phyloP scores from a whole-genome alignment of 495 filamentous ascomycete species.

The Penicillium fimorum region DNA sequence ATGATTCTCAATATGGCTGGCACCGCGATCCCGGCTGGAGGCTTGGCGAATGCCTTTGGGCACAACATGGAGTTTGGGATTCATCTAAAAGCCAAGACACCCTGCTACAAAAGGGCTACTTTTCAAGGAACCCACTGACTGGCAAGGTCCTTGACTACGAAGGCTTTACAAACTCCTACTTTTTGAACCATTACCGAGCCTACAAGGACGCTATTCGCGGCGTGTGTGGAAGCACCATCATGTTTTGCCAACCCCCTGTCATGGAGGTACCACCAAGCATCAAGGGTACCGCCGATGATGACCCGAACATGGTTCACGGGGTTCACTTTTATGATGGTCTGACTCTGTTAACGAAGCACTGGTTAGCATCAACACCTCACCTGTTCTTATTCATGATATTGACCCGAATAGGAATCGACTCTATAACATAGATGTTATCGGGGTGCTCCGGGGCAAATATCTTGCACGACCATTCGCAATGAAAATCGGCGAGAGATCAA shows the following conservation, averaged over 20 bases:
- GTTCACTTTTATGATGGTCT: conserved; percentile 97
- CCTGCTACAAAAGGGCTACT: conserved; percentile 83
- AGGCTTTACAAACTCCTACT: conserved; percentile 84
- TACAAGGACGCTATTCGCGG: conserved; percentile 70
- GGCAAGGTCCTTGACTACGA: conserved; percentile 74
- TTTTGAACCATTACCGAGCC: conserved; percentile 77
- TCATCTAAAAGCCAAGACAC: conserved; percentile 61
- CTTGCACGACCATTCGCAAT: conserved; percentile 83
- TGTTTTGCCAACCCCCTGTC: conserved; percentile 90
- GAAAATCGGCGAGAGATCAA: conserved; percentile 90
- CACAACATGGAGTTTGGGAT: conserved; percentile 96
- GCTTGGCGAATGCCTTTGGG: conserved; percentile 91
- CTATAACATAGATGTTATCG: conserved; percentile 96
- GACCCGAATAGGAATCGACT: conserved; percentile 65
- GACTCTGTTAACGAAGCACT: conserved; percentile 95
- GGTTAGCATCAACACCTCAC: conserved; percentile 46
- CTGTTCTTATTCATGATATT: neutral
- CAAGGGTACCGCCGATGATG: conserved; percentile 85
- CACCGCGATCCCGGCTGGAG: conserved; percentile 85
- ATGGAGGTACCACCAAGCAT: conserved; percentile 86
- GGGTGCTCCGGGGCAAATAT: conserved; percentile 85
- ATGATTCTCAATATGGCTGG: conserved; percentile 88
- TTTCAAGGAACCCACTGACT: conserved; percentile 68
- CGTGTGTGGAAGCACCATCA: conserved; percentile 74
- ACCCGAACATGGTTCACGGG: conserved; percentile 85